Evolutionary conservation across 495 filamentous ascomycete genomes (phyloP).

Genomic region (Saxophila tyrrhenica): DNA sequence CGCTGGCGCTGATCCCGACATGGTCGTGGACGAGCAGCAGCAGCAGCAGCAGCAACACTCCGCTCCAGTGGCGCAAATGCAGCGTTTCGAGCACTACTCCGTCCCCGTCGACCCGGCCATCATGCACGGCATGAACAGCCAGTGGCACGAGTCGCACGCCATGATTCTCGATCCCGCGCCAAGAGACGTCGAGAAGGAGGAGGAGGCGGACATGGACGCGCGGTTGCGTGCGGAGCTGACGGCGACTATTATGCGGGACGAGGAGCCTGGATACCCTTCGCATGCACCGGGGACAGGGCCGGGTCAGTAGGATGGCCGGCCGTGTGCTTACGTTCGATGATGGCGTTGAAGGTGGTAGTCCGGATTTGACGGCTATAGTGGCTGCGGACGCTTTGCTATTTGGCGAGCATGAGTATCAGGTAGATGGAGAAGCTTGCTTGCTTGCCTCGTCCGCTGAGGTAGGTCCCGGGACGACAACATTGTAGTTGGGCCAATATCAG

Average conservation of each 20-base stretch:
- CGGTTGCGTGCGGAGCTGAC: constrained; percentile 7
- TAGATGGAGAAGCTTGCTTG: too few species aligned
- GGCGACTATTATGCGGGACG: constrained; percentile 6
- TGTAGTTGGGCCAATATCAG: too few species aligned
- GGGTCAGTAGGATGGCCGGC: neutral
- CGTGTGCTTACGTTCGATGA: too few species aligned
- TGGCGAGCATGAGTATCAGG: too few species aligned
- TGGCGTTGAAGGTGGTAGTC: neutral
- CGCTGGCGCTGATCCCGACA: constrained; percentile 1
- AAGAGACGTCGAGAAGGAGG: neutral
- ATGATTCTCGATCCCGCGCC: constrained; percentile 4
- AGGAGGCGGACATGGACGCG: neutral
- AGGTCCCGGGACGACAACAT: too few species aligned
- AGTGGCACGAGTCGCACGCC: neutral
- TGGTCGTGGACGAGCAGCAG: neutral
- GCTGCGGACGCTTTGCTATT: too few species aligned
- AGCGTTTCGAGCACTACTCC: constrained; percentile 5
- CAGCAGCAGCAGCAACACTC: too few species aligned
- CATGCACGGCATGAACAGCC: constrained; percentile 16
- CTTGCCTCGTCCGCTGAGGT: too few species aligned
- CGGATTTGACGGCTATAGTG: too few species aligned
- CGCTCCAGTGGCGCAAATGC: constrained; percentile 16
- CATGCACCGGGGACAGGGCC: neutral
- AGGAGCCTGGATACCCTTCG: neutral
- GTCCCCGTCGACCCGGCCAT: constrained; percentile 23